A percentile compares a stretch with the other conserved stretches of the same genome.
Evolutionary conservation across 768 basidiomycete species (phyloP).

Genomic region (Leccinum ochraceum): DNA sequence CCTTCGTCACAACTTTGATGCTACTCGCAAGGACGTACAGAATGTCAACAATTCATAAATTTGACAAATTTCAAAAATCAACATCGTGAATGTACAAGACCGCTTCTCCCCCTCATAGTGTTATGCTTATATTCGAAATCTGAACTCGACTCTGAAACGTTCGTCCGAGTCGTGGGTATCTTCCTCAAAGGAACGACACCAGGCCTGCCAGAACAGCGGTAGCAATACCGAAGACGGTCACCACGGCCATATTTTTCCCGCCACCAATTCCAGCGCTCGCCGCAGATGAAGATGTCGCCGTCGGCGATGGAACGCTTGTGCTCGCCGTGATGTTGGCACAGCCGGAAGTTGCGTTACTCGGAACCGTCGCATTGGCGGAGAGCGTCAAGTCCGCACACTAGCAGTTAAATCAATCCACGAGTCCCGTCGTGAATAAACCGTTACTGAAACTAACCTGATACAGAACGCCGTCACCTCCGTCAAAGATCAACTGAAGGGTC

Average conservation of each 20-base stretch:
- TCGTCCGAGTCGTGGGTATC: background rate
- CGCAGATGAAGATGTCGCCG: constrained; percentile 11
- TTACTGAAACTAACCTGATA: constrained; percentile 53
- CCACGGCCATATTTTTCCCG: constrained; percentile 12
- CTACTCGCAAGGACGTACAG: background rate
- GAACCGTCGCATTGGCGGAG: constrained; percentile 49
- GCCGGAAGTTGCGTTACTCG: constrained; percentile 38
- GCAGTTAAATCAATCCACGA: background rate
- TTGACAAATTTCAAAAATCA: background rate
- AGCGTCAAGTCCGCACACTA: constrained; percentile 84
- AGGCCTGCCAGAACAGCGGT: constrained; percentile 14
- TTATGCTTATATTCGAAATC: background rate
- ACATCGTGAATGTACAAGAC: background rate
- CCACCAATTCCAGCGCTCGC: constrained; percentile 14
- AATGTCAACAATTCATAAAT: background rate
- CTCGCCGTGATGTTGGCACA: constrained; percentile 38
- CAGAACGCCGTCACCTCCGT: constrained; percentile 71
- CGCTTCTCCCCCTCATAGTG: background rate
- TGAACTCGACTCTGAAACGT: background rate
- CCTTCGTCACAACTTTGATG: background rate
- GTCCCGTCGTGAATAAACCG: background rate
- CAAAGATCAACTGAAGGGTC: constrained; percentile 67
- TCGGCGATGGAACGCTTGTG: constrained; percentile 12
- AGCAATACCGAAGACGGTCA: constrained; percentile 9
- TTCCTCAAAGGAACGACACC: constrained; percentile 13